Evolutionary conservation across 441 rosid genomes (phyloP).

Genomic region (Arabidopsis hybrid): DNA sequence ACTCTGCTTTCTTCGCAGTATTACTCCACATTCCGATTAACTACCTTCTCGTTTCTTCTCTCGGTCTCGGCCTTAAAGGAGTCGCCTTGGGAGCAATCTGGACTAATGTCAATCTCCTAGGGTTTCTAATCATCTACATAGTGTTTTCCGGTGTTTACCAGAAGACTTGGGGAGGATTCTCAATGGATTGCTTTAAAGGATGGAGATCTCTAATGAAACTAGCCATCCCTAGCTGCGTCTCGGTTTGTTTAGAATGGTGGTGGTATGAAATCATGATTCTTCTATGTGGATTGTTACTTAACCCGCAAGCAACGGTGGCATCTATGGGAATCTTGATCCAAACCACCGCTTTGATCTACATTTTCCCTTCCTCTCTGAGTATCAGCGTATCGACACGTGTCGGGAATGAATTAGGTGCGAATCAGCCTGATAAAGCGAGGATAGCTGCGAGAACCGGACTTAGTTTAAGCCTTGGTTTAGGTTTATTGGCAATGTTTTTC

Average conservation of each 20-base stretch:
- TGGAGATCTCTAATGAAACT: slow-evolving; percentile 67
- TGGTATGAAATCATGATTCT: slow-evolving; percentile 96
- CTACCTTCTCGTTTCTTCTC: slow-evolving; percentile 61
- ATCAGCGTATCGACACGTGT: slow-evolving; percentile 82
- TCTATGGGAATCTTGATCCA: slow-evolving; percentile 95
- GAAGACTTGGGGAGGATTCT: slow-evolving; percentile 74
- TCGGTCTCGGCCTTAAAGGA: slow-evolving; percentile 81
- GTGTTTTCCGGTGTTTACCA: slow-evolving; percentile 58
- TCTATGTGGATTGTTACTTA: slow-evolving; percentile 71
- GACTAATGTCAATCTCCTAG: slow-evolving; percentile 80
- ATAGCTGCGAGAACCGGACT: slow-evolving; percentile 67
- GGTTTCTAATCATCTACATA: slow-evolving; percentile 63
- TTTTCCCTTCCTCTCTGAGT: slow-evolving; percentile 89
- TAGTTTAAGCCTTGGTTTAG: slow-evolving; percentile 60
- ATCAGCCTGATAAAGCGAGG: slow-evolving; percentile 69
- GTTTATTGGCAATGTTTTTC: slow-evolving; percentile 65
- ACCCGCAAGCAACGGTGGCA: slow-evolving; percentile 84
- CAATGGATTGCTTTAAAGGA: slow-evolving; percentile 63
- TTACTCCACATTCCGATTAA: slow-evolving; percentile 79
- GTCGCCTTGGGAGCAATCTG: slow-evolving; percentile 73
- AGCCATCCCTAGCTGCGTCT: slow-evolving; percentile 85
- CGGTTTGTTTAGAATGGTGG: slow-evolving; percentile 98
- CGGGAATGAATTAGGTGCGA: slow-evolving; percentile 86
- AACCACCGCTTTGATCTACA: slow-evolving; percentile 83
- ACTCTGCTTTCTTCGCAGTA: slow-evolving; percentile 68